Conservation (phyloP, 148 eudicot species). For the Arctostaphylos glauca region DNA sequence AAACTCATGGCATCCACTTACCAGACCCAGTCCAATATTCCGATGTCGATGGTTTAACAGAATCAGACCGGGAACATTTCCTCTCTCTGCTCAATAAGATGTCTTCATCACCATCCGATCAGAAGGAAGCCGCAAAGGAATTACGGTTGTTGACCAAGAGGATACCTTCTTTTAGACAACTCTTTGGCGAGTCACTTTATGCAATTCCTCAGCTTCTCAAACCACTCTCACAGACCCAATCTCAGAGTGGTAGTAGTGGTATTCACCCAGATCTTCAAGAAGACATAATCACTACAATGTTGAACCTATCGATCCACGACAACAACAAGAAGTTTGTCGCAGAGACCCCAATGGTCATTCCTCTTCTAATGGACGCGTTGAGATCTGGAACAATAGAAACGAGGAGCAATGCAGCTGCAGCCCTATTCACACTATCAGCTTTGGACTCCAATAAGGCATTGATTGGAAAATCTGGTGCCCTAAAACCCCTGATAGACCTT, state of each 20-base stretch:
- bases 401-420: slow-evolving; percentile 88
- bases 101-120: slow-evolving; percentile 62
- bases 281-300: slow-evolving; percentile 74
- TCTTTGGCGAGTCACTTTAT: slow-evolving; percentile 67
- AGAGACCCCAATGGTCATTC: slow-evolving; percentile 67
- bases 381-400: slow-evolving; percentile 65
- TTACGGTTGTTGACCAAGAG: slow-evolving; percentile 69
- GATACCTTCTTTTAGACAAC: slow-evolving; percentile 72
- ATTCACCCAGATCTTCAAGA: slow-evolving; percentile 67
- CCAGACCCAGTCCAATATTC: slow-evolving; percentile 40
- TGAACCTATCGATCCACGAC: slow-evolving; percentile 91
- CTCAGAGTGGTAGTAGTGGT: slow-evolving; percentile 9
- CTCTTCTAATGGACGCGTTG: slow-evolving; percentile 59
- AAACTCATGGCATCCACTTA: slow-evolving; percentile 46
- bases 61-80: slow-evolving; percentile 63
- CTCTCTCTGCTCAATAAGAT: slow-evolving; percentile 51
- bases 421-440: slow-evolving; percentile 89
- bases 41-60: slow-evolving; percentile 46
- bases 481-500: slow-evolving; percentile 74
- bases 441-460: slow-evolving; percentile 80
- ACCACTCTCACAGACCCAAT: slow-evolving; percentile 40
- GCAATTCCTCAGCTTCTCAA: slow-evolving; percentile 55
- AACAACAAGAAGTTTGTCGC: slow-evolving; percentile 89
- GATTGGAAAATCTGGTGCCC: slow-evolving; percentile 75
- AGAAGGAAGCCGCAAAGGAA: slow-evolving; percentile 82